These are phyloP conservation scores for Cinnamomum chago DNA, from an alignment of 164 flowering plant species.

Conservation along the genomic window DNA sequence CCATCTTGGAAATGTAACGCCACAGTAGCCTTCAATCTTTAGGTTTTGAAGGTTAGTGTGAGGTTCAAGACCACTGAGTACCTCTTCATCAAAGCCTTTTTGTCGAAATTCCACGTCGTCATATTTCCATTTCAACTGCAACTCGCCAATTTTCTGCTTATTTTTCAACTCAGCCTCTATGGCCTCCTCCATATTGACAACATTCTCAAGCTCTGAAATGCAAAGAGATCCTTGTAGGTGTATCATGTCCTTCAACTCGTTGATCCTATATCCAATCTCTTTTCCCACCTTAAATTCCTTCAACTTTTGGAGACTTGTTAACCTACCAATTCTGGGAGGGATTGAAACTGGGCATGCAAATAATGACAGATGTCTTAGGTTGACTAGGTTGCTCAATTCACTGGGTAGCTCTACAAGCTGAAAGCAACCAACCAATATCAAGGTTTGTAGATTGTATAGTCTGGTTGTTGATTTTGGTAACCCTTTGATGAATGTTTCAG, in stretches of 20 bases:
- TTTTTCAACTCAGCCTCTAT: conserved; percentile 5
- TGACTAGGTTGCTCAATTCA: background rate
- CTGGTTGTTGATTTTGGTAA: too few relatives aligned
- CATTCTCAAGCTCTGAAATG: conserved; percentile 12
- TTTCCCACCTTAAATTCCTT: background rate
- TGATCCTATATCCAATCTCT: background rate
- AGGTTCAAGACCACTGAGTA: conserved; percentile 11
- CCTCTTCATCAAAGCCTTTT: background rate
- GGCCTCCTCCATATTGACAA: background rate
- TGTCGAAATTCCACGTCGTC: too few relatives aligned
- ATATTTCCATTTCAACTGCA: conserved; percentile 10
- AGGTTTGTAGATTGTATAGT: too few relatives aligned
- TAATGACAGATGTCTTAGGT: background rate
- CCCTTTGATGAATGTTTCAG: too few relatives aligned
- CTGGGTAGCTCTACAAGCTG: conserved; percentile 1
- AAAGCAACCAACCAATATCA: background rate
- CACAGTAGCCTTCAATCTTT: background rate
- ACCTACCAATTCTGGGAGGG: too few relatives aligned
- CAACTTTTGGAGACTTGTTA: too few relatives aligned
- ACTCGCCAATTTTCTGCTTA: conserved; percentile 3
- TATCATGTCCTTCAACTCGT: conserved; percentile 6
- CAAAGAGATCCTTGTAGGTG: conserved; percentile 5
- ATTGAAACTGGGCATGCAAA: too few relatives aligned
- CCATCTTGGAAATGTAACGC: conserved; percentile 7
- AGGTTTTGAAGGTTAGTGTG: background rate